These are phyloP conservation scores for Scedosporium minutisporum DNA, from an alignment of 2,329 filamentous ascomycete genomes.

Conservation along the genomic window DNA sequence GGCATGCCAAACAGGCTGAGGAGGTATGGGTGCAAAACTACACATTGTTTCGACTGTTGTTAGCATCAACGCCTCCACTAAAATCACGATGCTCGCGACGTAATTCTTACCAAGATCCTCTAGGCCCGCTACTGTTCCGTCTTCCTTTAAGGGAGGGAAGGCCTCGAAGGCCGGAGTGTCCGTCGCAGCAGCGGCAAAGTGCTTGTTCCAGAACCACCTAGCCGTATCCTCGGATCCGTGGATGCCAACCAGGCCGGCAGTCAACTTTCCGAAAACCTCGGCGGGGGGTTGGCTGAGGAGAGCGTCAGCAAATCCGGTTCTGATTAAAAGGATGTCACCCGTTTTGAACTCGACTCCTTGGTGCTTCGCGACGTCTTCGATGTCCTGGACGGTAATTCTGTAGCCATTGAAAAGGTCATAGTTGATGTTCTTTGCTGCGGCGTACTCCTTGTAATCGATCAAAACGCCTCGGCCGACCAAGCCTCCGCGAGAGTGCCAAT, in stretches of 20 bases:
- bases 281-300: background rate
- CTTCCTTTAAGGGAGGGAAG: background rate
- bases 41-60: background rate
- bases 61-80: background rate
- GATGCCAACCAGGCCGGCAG: background rate
- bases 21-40: conserved; percentile 1
- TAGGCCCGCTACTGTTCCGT: background rate
- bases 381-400: conserved; percentile 19
- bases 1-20: conserved; percentile 3
- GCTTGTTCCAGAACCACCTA: conserved; percentile 6
- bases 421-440: conserved; percentile 23
- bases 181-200: background rate
- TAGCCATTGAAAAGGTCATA: conserved; percentile 31
- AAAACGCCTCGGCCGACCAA: conserved; percentile 36
- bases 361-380: conserved; percentile 26
- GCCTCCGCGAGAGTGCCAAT: background rate
- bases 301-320: conserved; percentile 16
- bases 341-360: conserved; percentile 31
- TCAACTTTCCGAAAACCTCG: background rate
- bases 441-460: conserved; percentile 38
- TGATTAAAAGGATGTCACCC: conserved; percentile 44
- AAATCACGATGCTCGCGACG: background rate
- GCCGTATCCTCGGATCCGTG: conserved; percentile 1
- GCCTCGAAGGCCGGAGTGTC: conserved; percentile 3
- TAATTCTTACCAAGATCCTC: conserved; percentile 1